These are phyloP conservation scores for Pulveroboletus sp. DNA, from an alignment of 1,284 basidiomycete species.

Conservation along the genomic window DNA sequence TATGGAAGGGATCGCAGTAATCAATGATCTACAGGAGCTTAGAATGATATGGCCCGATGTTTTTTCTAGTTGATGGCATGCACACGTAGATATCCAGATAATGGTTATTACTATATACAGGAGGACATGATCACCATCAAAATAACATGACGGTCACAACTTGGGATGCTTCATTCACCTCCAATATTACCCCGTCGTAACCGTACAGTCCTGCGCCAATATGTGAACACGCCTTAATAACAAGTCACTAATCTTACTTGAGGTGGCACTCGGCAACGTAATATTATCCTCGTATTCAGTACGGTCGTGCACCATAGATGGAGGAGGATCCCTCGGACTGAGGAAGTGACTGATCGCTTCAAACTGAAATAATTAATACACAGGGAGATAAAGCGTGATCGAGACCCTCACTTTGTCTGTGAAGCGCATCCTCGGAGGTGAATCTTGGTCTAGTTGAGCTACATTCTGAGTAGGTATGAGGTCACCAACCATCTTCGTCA, in stretches of 20 bases:
- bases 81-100: constrained; percentile 1
- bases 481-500: constrained; percentile 61
- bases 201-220: constrained; percentile 57
- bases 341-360: constrained; percentile 75
- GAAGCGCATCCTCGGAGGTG: constrained; percentile 63
- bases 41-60: constrained; percentile 68
- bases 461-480: not conserved
- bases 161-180: constrained; percentile 75
- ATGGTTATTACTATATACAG: not conserved
- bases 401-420: constrained; percentile 52
- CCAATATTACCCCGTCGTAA: constrained; percentile 79
- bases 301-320: constrained; percentile 84
- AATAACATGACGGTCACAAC: constrained; percentile 72
- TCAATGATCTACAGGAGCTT: constrained; percentile 58
- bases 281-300: constrained; percentile 77
- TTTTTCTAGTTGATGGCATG: constrained; percentile 36
- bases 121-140: constrained; percentile 32
- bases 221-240: constrained; percentile 19
- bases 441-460: constrained; percentile 41
- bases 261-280: constrained; percentile 66
- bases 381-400: not conserved
- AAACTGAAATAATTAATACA: constrained; percentile 40
- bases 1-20: constrained; percentile 42
- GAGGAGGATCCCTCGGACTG: constrained; percentile 61
- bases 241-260: constrained; percentile 47